These are phyloP conservation scores for Sporobolomyces pararoseus DNA, from an alignment of 768 basidiomycete species.

Conservation along the genomic window DNA sequence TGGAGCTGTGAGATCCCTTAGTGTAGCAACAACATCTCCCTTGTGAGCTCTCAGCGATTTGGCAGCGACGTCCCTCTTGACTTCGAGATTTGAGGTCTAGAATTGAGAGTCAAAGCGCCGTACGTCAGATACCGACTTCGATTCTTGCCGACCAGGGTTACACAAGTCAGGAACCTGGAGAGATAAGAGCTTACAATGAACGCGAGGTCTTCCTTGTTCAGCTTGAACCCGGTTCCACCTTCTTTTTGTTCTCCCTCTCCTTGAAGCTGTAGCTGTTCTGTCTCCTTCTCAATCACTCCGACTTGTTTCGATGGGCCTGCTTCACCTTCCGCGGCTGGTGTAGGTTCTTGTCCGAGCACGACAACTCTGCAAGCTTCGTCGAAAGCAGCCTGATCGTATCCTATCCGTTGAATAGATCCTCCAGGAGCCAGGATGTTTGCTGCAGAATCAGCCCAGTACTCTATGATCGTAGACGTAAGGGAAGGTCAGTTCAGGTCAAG, in stretches of 20 bases:
- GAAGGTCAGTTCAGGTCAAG: no score
- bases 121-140: no score
- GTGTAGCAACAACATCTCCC: slow-evolving; percentile 22
- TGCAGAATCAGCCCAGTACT: slow-evolving; percentile 33
- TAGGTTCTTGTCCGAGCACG: slow-evolving; percentile 7
- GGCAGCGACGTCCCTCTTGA: background rate
- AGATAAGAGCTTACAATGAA: slow-evolving; percentile 6
- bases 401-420: slow-evolving; percentile 33
- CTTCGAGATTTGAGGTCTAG: slow-evolving; percentile 17
- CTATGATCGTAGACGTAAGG: slow-evolving; percentile 6
- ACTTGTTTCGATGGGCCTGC: background rate
- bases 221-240: slow-evolving; percentile 12
- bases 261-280: background rate
- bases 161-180: background rate
- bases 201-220: slow-evolving; percentile 25
- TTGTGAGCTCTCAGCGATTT: slow-evolving; percentile 13
- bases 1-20: slow-evolving; percentile 11
- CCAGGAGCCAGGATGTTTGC: slow-evolving; percentile 20
- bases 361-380: slow-evolving; percentile 25
- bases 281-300: background rate
- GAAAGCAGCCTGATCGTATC: slow-evolving; percentile 27
- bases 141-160: no score
- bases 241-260: background rate
- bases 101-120: no score
- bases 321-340: background rate